These are phyloP conservation scores for Limonium bicolor DNA, from an alignment of 148 eudicot species.

Conservation along the genomic window DNA sequence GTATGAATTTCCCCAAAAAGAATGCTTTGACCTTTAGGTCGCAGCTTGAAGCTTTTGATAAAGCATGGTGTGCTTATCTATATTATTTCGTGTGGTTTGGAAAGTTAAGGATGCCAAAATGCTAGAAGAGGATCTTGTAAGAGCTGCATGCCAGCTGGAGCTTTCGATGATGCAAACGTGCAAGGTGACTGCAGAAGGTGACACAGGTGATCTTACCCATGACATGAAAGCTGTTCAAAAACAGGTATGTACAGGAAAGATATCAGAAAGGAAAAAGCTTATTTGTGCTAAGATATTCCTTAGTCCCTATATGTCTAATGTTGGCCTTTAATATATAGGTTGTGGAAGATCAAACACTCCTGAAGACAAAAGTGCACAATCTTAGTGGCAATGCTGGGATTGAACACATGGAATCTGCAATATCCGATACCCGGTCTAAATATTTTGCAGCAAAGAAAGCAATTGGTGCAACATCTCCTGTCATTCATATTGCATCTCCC, in stretches of 20 bases:
- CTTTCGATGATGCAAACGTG: constrained; percentile 94
- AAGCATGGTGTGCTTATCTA: constrained; percentile 87
- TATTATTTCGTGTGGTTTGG: constrained; percentile 86
- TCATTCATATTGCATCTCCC: constrained; percentile 43
- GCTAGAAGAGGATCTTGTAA: constrained; percentile 88
- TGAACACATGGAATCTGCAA: constrained; percentile 69
- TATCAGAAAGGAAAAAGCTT: neutral
- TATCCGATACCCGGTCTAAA: constrained; percentile 46
- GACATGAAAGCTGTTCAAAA: constrained; percentile 90
- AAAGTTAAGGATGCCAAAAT: constrained; percentile 81
- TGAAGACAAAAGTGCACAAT: constrained; percentile 69
- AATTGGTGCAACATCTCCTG: constrained; percentile 45
- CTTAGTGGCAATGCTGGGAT: constrained; percentile 85
- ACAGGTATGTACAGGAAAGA: constrained; percentile 32
- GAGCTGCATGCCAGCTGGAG: constrained; percentile 93
- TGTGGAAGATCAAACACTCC: constrained; percentile 65
- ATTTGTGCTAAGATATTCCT: neutral
- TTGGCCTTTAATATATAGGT: constrained; percentile 28
- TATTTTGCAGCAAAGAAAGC: constrained; percentile 54
- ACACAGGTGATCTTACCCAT: constrained; percentile 47
- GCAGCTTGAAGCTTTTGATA: constrained; percentile 80
- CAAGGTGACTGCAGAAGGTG: constrained; percentile 63
- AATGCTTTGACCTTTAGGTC: constrained; percentile 32
- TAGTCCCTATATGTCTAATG: constrained; percentile 1
- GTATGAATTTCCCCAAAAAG: constrained; percentile 6